phyloP scores from a whole-genome alignment of 2,329 filamentous ascomycete species.

The Hypoxylon sp. region DNA sequence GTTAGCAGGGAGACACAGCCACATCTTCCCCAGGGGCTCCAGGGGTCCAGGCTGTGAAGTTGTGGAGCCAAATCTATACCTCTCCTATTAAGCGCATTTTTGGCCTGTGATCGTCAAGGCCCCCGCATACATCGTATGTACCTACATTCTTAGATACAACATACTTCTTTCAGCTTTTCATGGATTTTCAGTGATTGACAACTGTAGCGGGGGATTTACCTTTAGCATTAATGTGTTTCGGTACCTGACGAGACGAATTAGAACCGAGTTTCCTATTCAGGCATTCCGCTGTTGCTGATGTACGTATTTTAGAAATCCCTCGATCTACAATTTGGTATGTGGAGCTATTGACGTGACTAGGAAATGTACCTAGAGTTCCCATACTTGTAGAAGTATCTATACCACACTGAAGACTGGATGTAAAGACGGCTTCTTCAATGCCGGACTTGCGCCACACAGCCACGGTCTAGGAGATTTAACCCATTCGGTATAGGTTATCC shows the following conservation, averaged over 20 bases:
- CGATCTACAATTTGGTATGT: slow-evolving; percentile 5
- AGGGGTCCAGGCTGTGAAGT: background rate
- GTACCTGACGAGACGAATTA: slow-evolving; percentile 1
- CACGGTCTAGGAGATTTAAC: slow-evolving; percentile 11
- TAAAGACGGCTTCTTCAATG: slow-evolving; percentile 9
- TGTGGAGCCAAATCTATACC: background rate
- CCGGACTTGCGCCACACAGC: slow-evolving; percentile 31
- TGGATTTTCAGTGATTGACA: too few relatives aligned
- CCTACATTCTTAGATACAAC: too few relatives aligned
- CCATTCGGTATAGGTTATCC: slow-evolving; percentile 12
- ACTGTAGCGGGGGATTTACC: too few relatives aligned
- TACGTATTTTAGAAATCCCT: slow-evolving; percentile 1
- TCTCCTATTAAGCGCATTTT: background rate
- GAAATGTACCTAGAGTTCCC: too few relatives aligned
- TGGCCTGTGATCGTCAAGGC: slow-evolving; percentile 25
- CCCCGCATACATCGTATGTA: slow-evolving; percentile 18
- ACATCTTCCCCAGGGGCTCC: slow-evolving; percentile 27
- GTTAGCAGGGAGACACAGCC: slow-evolving; percentile 26
- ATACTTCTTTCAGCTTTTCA: slow-evolving; percentile 32
- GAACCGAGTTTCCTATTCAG: slow-evolving; percentile 1
- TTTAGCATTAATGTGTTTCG: slow-evolving; percentile 6
- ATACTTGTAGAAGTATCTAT: too few relatives aligned
- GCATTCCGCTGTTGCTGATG: background rate
- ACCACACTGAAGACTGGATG: too few relatives aligned
- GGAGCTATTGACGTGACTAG: slow-evolving; percentile 4